Base-by-base conservation (phyloP, 208 protist species). In the Trypanosoma melophagium region DNA sequence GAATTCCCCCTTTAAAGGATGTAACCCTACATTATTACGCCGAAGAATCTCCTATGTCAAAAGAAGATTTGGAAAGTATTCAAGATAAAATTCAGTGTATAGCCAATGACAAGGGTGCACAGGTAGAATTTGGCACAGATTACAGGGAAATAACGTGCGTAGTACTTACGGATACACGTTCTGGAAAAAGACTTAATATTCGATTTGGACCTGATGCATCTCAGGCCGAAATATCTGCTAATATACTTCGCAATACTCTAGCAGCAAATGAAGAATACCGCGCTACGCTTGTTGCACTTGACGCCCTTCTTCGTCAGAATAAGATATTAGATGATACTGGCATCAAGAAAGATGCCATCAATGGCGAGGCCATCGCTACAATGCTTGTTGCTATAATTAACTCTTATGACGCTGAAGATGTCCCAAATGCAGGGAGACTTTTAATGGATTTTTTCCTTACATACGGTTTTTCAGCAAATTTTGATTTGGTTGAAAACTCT, bases 401-500 rank as follows among this genome's bases (percentile, higher is more conserved):
- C 50, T 80, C 74, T 10, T 84, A 84, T 68, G 60, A 54, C 31
- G 13, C 54, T 17, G 40, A 44, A 13, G 74, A 80, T 40, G 38
- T 62, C 3, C 74, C 74, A 8, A 74, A 81, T 41, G 45, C 74
- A 12, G 69, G 71, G 24, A 50, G 75, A 10, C 51, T 84, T 1
- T 28, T 84, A 51, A 73, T 77, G 52, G 79, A 80, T 54, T 81
- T 84, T 59, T 84, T 84, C 42, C 24, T 81, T 7, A 78, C 75
- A 22, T 84, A 57, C 60, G 79, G 79, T 21, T 84, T 84, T 66
- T 40, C 71, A 44, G 69, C 53, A 31, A 76, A 84, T 71, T 81
- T 84, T 51, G 71, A 78, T 54, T 53, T 72, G 16, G 25, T 68
- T 35, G 51, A 61, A n/a, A 56, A 60, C 44, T 80, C 70, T 19